Evolutionary conservation across 2,329 filamentous ascomycete species (phyloP).

Genomic region (Biscogniauxia sp.): DNA sequence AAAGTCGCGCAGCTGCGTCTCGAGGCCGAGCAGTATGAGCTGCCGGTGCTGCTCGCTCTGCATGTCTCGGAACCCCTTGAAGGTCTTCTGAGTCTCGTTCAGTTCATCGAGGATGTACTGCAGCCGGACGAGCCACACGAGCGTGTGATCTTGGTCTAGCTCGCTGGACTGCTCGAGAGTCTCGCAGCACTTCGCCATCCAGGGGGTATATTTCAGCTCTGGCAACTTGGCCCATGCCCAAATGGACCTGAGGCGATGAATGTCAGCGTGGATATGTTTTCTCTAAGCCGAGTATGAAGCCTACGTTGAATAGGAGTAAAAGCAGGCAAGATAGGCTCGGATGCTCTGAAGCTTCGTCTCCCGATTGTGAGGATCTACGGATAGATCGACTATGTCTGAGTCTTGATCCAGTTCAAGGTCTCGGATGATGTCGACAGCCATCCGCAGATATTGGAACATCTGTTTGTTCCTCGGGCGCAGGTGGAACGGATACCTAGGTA

Average conservation of each 20-base stretch:
- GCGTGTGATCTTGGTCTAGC: constrained; percentile 39
- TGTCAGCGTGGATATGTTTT: background rate
- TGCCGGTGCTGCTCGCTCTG: constrained; percentile 40
- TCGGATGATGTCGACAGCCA: constrained; percentile 48
- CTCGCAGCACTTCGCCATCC: constrained; percentile 45
- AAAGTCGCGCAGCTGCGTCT: constrained; percentile 45
- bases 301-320: constrained; percentile 43
- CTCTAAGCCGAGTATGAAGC: constrained; percentile 13
- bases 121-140: constrained; percentile 44
- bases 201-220: constrained; percentile 38
- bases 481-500: constrained; percentile 53
- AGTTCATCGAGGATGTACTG: constrained; percentile 41
- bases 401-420: constrained; percentile 50
- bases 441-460: constrained; percentile 49
- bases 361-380: constrained; percentile 14
- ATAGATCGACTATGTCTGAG: constrained; percentile 23
- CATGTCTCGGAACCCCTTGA: constrained; percentile 20
- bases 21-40: constrained; percentile 47
- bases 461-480: constrained; percentile 51
- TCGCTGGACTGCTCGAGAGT: constrained; percentile 38
- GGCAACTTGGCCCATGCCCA: constrained; percentile 38
- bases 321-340: constrained; percentile 46
- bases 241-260: constrained; percentile 33
- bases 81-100: constrained; percentile 28
- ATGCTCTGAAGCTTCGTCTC: constrained; percentile 40